Evolutionary conservation across 371 early-diverging fungal species (phyloP).

Genomic region (Mucor indicus): DNA sequence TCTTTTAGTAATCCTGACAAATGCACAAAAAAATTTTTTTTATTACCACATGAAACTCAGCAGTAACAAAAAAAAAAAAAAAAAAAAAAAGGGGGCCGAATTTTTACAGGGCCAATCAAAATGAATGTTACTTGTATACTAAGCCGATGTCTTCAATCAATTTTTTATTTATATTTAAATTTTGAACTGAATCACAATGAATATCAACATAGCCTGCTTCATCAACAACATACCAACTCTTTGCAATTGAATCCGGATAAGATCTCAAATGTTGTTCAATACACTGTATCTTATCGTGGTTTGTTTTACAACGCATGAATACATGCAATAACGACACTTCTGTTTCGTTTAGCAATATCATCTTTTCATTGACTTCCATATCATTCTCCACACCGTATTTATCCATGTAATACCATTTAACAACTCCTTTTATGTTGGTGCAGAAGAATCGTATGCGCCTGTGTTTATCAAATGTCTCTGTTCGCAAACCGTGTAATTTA

Average conservation of each 20-base stretch:
- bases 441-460: conserved; percentile 16
- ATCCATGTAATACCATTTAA: conserved; percentile 7
- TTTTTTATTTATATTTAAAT: conserved; percentile 1
- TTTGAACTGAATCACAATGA: conserved; percentile 5
- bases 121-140: too few species aligned
- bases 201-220: neutral
- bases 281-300: too few species aligned
- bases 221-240: neutral
- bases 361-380: neutral
- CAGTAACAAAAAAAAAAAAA: too few species aligned
- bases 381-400: conserved; percentile 1
- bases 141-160: neutral
- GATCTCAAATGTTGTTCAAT: conserved; percentile 1
- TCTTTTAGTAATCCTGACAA: too few species aligned
- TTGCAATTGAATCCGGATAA: neutral
- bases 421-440: neutral
- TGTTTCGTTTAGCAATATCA: neutral
- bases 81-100: too few species aligned
- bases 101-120: too few species aligned
- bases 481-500: conserved; percentile 11
- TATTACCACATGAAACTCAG: too few species aligned
- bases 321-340: neutral
- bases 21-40: too few species aligned
- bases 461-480: conserved; percentile 11
- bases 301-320: neutral